A percentile compares a stretch with the other conserved stretches of the same genome.
Conservation (phyloP, 805 yeast species). For the Crinitomyces ghanaensis region DNA sequence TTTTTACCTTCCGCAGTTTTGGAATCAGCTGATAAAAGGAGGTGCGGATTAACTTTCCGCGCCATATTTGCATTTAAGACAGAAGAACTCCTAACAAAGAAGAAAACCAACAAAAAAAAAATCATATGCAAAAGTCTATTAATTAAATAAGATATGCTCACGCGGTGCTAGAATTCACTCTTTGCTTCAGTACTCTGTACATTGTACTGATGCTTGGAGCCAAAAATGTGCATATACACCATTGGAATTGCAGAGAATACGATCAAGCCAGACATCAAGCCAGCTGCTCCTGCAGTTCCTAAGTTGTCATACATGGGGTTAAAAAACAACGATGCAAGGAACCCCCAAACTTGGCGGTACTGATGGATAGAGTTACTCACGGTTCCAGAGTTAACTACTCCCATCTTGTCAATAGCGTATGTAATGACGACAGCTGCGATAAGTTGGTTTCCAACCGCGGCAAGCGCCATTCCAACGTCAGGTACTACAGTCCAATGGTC, state of each 20-base stretch:
- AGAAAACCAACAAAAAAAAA: too few species aligned
- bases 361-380: not conserved
- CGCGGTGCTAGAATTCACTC: too few species aligned
- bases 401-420: constrained; percentile 8
- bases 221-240: too few species aligned
- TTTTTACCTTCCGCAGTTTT: too few species aligned
- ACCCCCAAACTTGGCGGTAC: not conserved
- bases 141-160: too few species aligned
- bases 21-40: too few species aligned
- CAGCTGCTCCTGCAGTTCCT: not conserved
- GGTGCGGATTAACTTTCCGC: too few species aligned
- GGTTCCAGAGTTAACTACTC: constrained; percentile 5
- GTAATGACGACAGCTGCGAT: constrained; percentile 20
- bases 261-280: not conserved
- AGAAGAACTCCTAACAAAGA: too few species aligned
- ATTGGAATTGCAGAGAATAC: not conserved
- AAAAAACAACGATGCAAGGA: not conserved
- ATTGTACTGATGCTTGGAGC: too few species aligned
- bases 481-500: constrained; percentile 19
- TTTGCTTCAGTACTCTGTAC: too few species aligned
- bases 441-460: constrained; percentile 19
- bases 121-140: too few species aligned
- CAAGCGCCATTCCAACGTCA: constrained; percentile 18
- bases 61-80: too few species aligned
- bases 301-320: not conserved